A percentile compares a stretch with the other conserved stretches of the same genome.
phyloP scores from a whole-genome alignment of 176 grass and related monocot species.

The Triticum timopheevii region DNA sequence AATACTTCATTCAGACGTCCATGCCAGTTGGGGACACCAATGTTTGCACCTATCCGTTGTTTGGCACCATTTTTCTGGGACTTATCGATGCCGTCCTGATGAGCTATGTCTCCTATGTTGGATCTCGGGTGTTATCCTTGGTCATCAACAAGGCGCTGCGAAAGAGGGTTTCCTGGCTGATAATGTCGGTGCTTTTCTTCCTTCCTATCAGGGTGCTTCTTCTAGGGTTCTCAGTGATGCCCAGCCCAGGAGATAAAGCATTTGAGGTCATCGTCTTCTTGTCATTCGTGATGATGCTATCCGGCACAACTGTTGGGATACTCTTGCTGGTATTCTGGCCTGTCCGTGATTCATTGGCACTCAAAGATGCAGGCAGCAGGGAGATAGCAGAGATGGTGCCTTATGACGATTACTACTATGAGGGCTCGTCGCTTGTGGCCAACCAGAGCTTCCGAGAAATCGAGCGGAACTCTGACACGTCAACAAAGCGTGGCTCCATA shows the following conservation, averaged over 20 bases:
- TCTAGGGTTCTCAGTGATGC: constrained; percentile 79
- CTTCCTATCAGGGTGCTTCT: constrained; percentile 80
- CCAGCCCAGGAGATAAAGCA: constrained; percentile 44
- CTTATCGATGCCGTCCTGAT: constrained; percentile 73
- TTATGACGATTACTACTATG: constrained; percentile 94
- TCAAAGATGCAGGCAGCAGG: constrained; percentile 46
- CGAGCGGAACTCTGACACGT: constrained; percentile 68
- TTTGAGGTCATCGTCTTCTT: constrained; percentile 75
- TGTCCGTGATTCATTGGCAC: constrained; percentile 67
- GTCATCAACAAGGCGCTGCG: constrained; percentile 88
- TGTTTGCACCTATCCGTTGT: constrained; percentile 88
- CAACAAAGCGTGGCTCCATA: constrained; percentile 69
- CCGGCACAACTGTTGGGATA: constrained; percentile 61
- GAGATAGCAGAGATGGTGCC: constrained; percentile 68
- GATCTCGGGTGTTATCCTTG: constrained; percentile 55
- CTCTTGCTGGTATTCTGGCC: constrained; percentile 84
- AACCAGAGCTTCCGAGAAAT: constrained; percentile 70
- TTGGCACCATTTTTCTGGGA: constrained; percentile 79
- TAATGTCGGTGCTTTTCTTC: constrained; percentile 65
- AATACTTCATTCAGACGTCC: constrained; percentile 58
- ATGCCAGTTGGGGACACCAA: constrained; percentile 37
- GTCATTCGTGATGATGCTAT: constrained; percentile 72
- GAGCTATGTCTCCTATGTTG: constrained; percentile 72
- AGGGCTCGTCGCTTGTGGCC: constrained; percentile 59
- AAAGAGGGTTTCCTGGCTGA: constrained; percentile 66